A percentile compares a stretch with the other conserved stretches of the same genome.
phyloP scores from a whole-genome alignment of 345 rosid genomes.

The Xanthoceras sorbifolium region DNA sequence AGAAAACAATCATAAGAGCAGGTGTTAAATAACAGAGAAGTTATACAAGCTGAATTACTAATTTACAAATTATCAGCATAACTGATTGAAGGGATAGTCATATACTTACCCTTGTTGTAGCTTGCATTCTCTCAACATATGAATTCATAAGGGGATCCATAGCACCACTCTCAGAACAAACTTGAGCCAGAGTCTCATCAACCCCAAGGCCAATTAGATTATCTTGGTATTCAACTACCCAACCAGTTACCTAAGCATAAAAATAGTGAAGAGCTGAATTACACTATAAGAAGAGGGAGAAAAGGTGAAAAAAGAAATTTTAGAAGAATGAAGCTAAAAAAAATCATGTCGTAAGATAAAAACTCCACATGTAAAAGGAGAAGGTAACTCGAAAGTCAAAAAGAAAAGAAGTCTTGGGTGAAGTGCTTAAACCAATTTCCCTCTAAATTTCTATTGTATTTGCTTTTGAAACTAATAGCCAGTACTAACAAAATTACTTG shows the following conservation, averaged over 20 bases:
- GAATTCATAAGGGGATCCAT: slow-evolving; percentile 99
- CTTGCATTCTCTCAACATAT: slow-evolving; percentile 99
- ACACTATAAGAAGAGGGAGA: slow-evolving; percentile 18
- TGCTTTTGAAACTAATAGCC: not conserved
- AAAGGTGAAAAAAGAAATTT: not conserved
- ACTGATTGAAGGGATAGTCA: not conserved
- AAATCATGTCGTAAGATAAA: slow-evolving; percentile 1
- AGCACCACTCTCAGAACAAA: slow-evolving; percentile 99
- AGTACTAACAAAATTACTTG: not conserved
- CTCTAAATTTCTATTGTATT: not conserved
- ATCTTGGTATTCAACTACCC: slow-evolving; percentile 99
- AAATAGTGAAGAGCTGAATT: slow-evolving; percentile 23
- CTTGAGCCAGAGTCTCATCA: slow-evolving; percentile 98
- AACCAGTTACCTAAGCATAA: slow-evolving; percentile 83
- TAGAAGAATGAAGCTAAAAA: not conserved
- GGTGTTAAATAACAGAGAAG: too few species aligned
- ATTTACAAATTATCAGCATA: not conserved
- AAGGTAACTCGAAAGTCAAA: slow-evolving; percentile 1
- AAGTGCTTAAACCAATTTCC: not conserved
- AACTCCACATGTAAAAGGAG: not conserved
- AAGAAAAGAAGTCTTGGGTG: not conserved
- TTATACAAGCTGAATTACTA: not conserved
- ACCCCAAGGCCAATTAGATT: slow-evolving; percentile 96
- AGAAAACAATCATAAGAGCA: slow-evolving; percentile 19
- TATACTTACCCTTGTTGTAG: slow-evolving; percentile 78